These are phyloP conservation scores for Hirschfeldia incana DNA, from an alignment of 345 rosid genomes.

Conservation along the genomic window DNA sequence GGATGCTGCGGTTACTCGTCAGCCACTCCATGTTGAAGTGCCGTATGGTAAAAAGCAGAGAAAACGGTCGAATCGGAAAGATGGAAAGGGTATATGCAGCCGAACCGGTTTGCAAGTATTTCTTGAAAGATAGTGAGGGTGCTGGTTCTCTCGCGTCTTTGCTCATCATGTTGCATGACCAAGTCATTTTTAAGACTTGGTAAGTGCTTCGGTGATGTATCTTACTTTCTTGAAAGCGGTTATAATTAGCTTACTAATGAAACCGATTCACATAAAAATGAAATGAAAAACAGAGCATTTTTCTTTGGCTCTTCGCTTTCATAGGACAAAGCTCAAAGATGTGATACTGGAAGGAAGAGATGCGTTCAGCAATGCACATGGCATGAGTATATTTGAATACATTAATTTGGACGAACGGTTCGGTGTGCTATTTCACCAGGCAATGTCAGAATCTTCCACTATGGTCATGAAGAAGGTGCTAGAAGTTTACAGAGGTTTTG, in stretches of 20 bases:
- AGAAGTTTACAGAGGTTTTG: slow-evolving; percentile 58
- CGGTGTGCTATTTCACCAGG: slow-evolving; percentile 46
- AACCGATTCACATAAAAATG: neutral
- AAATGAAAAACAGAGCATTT: neutral
- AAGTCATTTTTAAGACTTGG: slow-evolving; percentile 36
- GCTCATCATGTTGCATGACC: slow-evolving; percentile 13
- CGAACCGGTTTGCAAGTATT: slow-evolving; percentile 36
- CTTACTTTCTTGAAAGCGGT: neutral
- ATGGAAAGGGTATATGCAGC: slow-evolving; percentile 22
- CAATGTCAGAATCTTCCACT: slow-evolving; percentile 48
- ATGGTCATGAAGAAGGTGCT: slow-evolving; percentile 49
- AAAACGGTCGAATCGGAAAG: slow-evolving; percentile 10
- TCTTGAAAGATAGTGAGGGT: slow-evolving; percentile 27
- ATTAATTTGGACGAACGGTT: slow-evolving; percentile 41
- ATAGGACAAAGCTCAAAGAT: slow-evolving; percentile 48
- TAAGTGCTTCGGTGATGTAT: neutral
- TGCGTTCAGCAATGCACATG: slow-evolving; percentile 57
- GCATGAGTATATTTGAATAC: slow-evolving; percentile 50
- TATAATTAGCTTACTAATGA: neutral
- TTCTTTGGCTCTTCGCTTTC: neutral
- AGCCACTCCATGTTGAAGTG: slow-evolving; percentile 51
- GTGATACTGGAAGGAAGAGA: slow-evolving; percentile 54
- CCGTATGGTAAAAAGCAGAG: slow-evolving; percentile 20
- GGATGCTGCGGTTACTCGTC: slow-evolving; percentile 55
- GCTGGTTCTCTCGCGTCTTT: slow-evolving; percentile 33